Evolutionary conservation across 2,329 filamentous ascomycete species (phyloP).

Genomic region (Pseudofabraea citricarpa): DNA sequence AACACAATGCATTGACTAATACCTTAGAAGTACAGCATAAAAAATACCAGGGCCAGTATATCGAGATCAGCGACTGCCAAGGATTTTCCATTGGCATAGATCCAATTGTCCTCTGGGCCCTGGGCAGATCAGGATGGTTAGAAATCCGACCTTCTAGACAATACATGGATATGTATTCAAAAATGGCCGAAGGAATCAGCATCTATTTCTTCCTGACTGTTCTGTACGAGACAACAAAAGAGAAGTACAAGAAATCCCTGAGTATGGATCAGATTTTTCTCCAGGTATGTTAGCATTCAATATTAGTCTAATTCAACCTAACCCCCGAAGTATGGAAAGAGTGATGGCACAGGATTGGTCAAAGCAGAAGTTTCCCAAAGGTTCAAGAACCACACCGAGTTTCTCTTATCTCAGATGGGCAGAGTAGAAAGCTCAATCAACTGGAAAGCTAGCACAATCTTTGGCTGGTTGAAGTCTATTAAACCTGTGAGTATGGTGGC

Average conservation of each 20-base stretch:
- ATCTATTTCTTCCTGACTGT: conserved; percentile 60
- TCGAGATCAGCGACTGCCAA: conserved; percentile 49
- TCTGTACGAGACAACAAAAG: conserved; percentile 42
- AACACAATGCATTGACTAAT: conserved; percentile 2
- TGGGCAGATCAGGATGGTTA: conserved; percentile 63
- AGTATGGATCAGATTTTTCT: conserved; percentile 15
- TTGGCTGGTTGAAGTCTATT: conserved; percentile 38
- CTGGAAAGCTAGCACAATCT: conserved; percentile 43
- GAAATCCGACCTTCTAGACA: conserved; percentile 54
- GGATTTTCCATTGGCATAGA: conserved; percentile 53
- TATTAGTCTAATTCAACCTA: conserved; percentile 32
- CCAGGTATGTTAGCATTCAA: conserved; percentile 16
- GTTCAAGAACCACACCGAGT: conserved; percentile 43
- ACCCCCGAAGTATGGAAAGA: conserved; percentile 41
- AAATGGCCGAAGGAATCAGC: conserved; percentile 58
- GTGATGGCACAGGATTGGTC: conserved; percentile 46
- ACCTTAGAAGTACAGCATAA: conserved; percentile 28
- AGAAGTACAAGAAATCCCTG: conserved; percentile 15
- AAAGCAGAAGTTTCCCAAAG: conserved; percentile 43
- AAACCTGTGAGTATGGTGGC: no score
- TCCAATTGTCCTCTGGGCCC: conserved; percentile 59
- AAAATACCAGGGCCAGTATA: conserved; percentile 26
- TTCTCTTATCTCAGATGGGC: conserved; percentile 49
- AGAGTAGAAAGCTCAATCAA: conserved; percentile 21
- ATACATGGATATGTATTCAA: conserved; percentile 52